Evolutionary conservation across 805 yeast species (phyloP).

Genomic region (Millerago galiae): DNA sequence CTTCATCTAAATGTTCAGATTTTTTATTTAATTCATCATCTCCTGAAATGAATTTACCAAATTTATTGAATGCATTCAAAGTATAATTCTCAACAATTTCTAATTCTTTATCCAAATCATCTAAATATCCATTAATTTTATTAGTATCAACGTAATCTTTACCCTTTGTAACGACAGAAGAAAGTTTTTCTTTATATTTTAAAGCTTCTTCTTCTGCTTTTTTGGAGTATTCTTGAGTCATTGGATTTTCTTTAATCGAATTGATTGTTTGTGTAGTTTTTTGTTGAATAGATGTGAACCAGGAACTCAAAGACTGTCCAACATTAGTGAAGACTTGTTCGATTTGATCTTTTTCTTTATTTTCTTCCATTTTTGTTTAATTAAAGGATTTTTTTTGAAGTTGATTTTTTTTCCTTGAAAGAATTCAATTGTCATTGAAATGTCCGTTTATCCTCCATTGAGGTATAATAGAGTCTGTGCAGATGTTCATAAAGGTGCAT

Average conservation of each 20-base stretch:
- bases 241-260: neutral
- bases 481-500: slow-evolving; percentile 74
- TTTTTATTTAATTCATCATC: slow-evolving; percentile 3
- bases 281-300: neutral
- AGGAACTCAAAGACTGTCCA: too few species aligned
- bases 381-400: too few species aligned
- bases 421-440: too few species aligned
- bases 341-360: too few species aligned
- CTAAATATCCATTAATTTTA: slow-evolving; percentile 57
- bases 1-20: slow-evolving; percentile 17
- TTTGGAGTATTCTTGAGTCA: slow-evolving; percentile 20
- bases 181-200: slow-evolving; percentile 19
- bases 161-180: slow-evolving; percentile 30
- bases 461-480: slow-evolving; percentile 65
- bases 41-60: slow-evolving; percentile 38
- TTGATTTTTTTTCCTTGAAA: neutral
- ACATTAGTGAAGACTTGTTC: too few species aligned
- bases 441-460: slow-evolving; percentile 61
- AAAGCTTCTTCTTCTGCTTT: slow-evolving; percentile 13
- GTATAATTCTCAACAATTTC: slow-evolving; percentile 71
- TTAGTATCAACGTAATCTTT: slow-evolving; percentile 24
- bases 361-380: too few species aligned
- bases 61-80: slow-evolving; percentile 45
- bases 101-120: slow-evolving; percentile 65
- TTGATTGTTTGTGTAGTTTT: neutral